Conservation (phyloP, 306 rosid genomes). For the Dicorynia guianensis region DNA sequence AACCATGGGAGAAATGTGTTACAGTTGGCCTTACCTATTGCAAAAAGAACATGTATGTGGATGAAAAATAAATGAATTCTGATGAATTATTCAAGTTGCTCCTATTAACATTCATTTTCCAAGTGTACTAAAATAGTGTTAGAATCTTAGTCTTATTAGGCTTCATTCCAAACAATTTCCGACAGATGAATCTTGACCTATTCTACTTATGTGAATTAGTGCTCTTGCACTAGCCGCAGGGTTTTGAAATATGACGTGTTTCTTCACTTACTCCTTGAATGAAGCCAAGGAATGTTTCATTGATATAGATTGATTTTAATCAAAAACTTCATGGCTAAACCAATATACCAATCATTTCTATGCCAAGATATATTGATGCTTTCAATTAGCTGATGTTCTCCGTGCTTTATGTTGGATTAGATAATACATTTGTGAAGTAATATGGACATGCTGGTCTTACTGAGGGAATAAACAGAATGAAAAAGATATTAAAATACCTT, state of each 20-base stretch:
- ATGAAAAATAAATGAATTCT: background rate
- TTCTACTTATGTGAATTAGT: too few species aligned
- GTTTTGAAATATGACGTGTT: too few species aligned
- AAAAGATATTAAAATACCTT: slow-evolving; percentile 11
- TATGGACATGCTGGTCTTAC: slow-evolving; percentile 20
- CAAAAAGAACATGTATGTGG: background rate
- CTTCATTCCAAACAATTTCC: too few species aligned
- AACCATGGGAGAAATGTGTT: background rate
- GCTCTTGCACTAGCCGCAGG: too few species aligned
- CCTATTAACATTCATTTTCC: background rate
- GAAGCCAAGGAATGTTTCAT: too few species aligned
- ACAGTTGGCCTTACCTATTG: background rate
- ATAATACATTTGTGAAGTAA: background rate
- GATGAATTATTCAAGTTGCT: background rate
- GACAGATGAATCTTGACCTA: too few species aligned
- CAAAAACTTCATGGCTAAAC: too few species aligned
- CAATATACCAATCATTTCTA: too few species aligned
- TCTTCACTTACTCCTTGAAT: too few species aligned
- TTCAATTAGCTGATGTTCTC: slow-evolving; percentile 13
- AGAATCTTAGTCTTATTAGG: background rate
- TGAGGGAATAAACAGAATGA: background rate
- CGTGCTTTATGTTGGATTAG: slow-evolving; percentile 18
- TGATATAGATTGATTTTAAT: too few species aligned
- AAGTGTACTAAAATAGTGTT: background rate
- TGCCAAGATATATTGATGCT: too few species aligned